Conservation (phyloP, 2,329 filamentous ascomycete genomes). For the Fusarium pseudograminearum region DNA sequence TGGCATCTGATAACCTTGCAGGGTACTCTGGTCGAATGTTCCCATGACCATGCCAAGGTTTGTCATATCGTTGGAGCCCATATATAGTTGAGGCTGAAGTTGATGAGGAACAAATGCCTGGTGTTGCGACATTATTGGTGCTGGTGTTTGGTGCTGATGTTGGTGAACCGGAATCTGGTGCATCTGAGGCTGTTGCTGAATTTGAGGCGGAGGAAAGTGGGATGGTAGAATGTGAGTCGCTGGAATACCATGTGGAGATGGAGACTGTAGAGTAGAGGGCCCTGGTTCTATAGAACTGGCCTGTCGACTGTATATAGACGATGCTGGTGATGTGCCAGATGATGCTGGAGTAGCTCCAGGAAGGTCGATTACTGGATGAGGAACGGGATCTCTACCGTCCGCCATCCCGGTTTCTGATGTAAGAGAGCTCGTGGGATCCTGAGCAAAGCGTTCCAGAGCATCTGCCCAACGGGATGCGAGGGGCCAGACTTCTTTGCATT, state of each 20-base stretch:
- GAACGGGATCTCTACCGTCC: conserved; percentile 57
- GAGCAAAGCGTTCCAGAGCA: conserved; percentile 61
- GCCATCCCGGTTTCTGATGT: conserved; percentile 63
- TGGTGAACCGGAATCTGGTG: conserved; percentile 14
- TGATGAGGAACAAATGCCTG: conserved; percentile 38
- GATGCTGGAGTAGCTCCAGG: conserved; percentile 30
- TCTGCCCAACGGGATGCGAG: conserved; percentile 66
- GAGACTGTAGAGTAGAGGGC: conserved; percentile 26
- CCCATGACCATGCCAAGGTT: conserved; percentile 57
- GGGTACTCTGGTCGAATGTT: conserved; percentile 50
- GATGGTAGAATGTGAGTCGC: conserved; percentile 15
- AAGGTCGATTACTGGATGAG: conserved; percentile 36
- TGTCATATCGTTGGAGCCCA: conserved; percentile 15
- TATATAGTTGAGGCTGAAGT: conserved; percentile 26
- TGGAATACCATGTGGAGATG: conserved; percentile 28
- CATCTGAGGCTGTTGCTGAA: conserved; percentile 40
- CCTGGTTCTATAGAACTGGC: conserved; percentile 24
- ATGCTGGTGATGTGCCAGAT: conserved; percentile 35
- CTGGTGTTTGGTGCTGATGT: conserved; percentile 12
- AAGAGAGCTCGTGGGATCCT: conserved; percentile 57
- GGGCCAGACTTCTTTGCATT: conserved; percentile 65
- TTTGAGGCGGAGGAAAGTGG: conserved; percentile 36
- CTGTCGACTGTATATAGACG: conserved; percentile 29
- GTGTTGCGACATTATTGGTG: conserved; percentile 30
- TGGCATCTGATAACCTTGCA: conserved; percentile 32